Evolutionary conservation across 2,329 filamentous ascomycete genomes (phyloP).

Genomic region (Stachybotrys echinatus): DNA sequence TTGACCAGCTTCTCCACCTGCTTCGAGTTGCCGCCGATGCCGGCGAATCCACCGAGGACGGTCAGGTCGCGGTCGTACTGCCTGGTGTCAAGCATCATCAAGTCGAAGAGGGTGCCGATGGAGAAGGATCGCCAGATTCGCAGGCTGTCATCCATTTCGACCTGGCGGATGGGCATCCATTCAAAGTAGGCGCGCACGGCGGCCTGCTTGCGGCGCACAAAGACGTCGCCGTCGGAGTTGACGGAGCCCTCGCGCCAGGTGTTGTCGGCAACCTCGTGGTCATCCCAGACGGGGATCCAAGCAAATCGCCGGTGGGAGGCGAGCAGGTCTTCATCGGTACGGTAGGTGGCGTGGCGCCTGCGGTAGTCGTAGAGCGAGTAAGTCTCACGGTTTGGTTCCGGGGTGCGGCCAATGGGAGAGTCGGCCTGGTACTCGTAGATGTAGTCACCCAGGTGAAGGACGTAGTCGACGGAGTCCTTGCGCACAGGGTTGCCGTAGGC

Average conservation of each 20-base stretch:
- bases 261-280: slow-evolving; percentile 54
- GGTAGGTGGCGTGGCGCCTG: slow-evolving; percentile 33
- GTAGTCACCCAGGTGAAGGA: slow-evolving; percentile 52
- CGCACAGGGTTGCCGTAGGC: slow-evolving; percentile 53
- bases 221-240: slow-evolving; percentile 56
- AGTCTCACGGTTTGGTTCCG: slow-evolving; percentile 12
- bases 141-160: slow-evolving; percentile 66
- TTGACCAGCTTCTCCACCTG: background rate
- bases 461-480: slow-evolving; percentile 56
- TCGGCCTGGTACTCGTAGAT: background rate
- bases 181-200: slow-evolving; percentile 67
- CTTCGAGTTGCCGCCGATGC: background rate
- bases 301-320: slow-evolving; percentile 34
- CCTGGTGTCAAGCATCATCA: slow-evolving; percentile 65
- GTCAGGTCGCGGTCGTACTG: slow-evolving; percentile 65
- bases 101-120: slow-evolving; percentile 59
- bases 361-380: slow-evolving; percentile 35
- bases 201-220: slow-evolving; percentile 71
- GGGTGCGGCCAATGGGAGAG: background rate
- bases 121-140: slow-evolving; percentile 64
- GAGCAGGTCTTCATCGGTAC: slow-evolving; percentile 34
- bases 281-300: slow-evolving; percentile 39
- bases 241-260: slow-evolving; percentile 58
- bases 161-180: slow-evolving; percentile 47
- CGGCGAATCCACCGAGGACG: slow-evolving; percentile 19